Evolutionary conservation across 2,329 filamentous ascomycete genomes (phyloP).

Genomic region (Fusarium lyarnte): DNA sequence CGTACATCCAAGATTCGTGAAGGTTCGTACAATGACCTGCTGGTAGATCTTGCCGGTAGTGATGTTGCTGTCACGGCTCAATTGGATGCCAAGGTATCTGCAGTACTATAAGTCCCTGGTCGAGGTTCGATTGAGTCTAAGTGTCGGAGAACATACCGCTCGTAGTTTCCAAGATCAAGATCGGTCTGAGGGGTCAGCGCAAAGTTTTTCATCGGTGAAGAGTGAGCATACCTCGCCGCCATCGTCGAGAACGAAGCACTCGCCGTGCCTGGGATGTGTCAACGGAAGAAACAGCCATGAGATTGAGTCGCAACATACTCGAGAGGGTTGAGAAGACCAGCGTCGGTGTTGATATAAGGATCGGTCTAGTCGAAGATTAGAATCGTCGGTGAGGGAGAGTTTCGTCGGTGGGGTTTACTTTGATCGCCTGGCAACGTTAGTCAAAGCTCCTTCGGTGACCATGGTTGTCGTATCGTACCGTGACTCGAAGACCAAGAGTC

Average conservation of each 20-base stretch:
- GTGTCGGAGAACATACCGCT: slow-evolving; percentile 47
- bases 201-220: not conserved
- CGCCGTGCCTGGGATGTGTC: slow-evolving; percentile 73
- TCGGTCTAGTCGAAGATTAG: slow-evolving; percentile 56
- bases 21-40: slow-evolving; percentile 76
- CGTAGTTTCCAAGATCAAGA: slow-evolving; percentile 67
- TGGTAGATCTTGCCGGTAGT: slow-evolving; percentile 97
- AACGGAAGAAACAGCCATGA: not conserved
- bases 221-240: slow-evolving; percentile 47
- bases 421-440: slow-evolving; percentile 36
- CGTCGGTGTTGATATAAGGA: slow-evolving; percentile 57
- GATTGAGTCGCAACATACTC: slow-evolving; percentile 40
- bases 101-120: not conserved
- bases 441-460: not conserved
- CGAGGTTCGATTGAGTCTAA: not conserved
- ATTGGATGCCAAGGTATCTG: slow-evolving; percentile 78
- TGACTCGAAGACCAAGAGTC: slow-evolving; percentile 80
- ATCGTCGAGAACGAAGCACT: slow-evolving; percentile 88
- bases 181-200: slow-evolving; percentile 51
- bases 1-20: not conserved
- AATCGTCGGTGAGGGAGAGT: not conserved
- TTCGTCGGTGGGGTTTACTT: slow-evolving; percentile 11
- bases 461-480: slow-evolving; percentile 33
- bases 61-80: slow-evolving; percentile 92
- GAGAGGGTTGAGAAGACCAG: slow-evolving; percentile 44